Evolutionary conservation across 768 basidiomycete genomes (phyloP).

Genomic region (Mycena leptocephala): DNA sequence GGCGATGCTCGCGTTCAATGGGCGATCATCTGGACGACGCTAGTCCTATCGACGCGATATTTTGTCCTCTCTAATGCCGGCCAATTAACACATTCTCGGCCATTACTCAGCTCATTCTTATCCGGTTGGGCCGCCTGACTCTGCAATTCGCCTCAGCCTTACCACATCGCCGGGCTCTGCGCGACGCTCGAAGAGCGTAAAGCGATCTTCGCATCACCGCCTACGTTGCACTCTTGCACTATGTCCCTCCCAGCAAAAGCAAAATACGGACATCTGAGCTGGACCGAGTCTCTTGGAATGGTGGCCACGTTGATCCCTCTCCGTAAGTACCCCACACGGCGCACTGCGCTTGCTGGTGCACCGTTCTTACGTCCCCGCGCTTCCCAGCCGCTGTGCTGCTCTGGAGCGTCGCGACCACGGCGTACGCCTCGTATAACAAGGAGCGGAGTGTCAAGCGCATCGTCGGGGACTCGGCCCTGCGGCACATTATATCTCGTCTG

Average conservation of each 20-base stretch:
- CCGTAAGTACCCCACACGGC: constrained; percentile 13
- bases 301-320: background rate
- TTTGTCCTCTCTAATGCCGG: too few relatives aligned
- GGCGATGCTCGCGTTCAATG: too few relatives aligned
- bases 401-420: constrained; percentile 42
- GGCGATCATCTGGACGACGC: too few relatives aligned
- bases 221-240: background rate
- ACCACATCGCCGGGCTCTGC: background rate
- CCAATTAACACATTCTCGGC: too few relatives aligned
- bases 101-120: background rate
- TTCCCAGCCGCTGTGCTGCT: constrained; percentile 35
- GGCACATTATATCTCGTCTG: constrained; percentile 26
- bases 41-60: too few relatives aligned
- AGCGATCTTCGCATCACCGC: background rate
- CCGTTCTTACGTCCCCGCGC: background rate
- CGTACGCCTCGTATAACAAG: constrained; percentile 41
- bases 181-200: background rate
- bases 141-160: background rate
- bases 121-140: too few relatives aligned
- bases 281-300: constrained; percentile 15
- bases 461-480: constrained; percentile 36
- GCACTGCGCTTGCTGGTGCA: too few relatives aligned
- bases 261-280: constrained; percentile 22
- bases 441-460: constrained; percentile 43
- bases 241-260: background rate